Percentiles rank a stretch among this genome's conserved stretches.
Conservation (phyloP, 108 stramenopile species). For the Skeletonema potamos region DNA sequence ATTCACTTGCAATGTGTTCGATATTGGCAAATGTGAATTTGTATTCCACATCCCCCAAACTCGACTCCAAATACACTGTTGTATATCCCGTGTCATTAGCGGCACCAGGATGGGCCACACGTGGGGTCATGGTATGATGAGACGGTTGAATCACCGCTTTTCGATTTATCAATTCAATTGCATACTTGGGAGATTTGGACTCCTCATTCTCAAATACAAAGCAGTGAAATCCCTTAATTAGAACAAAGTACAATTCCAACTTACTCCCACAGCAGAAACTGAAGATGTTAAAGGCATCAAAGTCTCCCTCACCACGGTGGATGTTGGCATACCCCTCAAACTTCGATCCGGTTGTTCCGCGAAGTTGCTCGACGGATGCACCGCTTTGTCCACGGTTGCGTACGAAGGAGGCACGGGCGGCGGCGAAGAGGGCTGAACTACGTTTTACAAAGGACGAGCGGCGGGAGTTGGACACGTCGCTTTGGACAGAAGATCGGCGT, state of each 20-base stretch:
- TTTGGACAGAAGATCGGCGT: neutral
- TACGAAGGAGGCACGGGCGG: slow-evolving; percentile 33
- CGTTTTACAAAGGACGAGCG: neutral
- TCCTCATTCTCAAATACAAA: slow-evolving; percentile 69
- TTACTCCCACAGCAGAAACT: slow-evolving; percentile 21
- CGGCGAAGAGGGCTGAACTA: slow-evolving; percentile 29
- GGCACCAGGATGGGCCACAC: slow-evolving; percentile 27
- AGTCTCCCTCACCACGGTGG: slow-evolving; percentile 49
- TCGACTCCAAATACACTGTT: slow-evolving; percentile 54
- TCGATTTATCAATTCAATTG: slow-evolving; percentile 65
- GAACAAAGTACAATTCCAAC: slow-evolving; percentile 47
- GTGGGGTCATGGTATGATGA: slow-evolving; percentile 10
- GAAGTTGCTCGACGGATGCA: slow-evolving; percentile 66
- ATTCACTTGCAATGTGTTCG: slow-evolving; percentile 31
- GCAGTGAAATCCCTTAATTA: slow-evolving; percentile 83
- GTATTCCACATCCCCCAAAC: slow-evolving; percentile 79
- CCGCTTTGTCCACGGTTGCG: slow-evolving; percentile 66
- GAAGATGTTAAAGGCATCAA: slow-evolving; percentile 14
- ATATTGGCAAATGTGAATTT: slow-evolving; percentile 50
- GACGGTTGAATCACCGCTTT: slow-evolving; percentile 40
- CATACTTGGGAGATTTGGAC: slow-evolving; percentile 65
- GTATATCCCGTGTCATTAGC: slow-evolving; percentile 14
- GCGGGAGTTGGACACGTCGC: neutral
- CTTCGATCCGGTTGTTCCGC: slow-evolving; percentile 73
- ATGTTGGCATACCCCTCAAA: slow-evolving; percentile 76